Evolutionary conservation across 768 basidiomycete genomes (phyloP).

Genomic region (Bullera alba): DNA sequence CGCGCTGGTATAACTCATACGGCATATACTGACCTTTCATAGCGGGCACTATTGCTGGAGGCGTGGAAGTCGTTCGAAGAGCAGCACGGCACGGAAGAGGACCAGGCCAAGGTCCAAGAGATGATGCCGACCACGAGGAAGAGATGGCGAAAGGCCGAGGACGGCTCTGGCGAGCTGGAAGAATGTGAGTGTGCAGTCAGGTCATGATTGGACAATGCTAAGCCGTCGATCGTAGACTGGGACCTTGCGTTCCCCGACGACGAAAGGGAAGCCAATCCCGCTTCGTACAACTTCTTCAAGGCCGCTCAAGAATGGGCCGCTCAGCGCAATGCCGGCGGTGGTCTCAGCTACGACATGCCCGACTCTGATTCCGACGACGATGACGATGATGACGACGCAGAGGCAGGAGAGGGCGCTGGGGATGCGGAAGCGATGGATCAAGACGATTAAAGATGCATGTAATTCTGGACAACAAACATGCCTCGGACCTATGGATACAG

Average conservation of each 20-base stretch:
- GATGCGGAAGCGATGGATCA: slow-evolving; percentile 10
- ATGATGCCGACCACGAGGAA: slow-evolving; percentile 92
- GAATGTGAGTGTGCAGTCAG: slow-evolving; percentile 56
- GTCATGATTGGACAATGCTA: too few relatives aligned
- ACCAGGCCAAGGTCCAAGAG: slow-evolving; percentile 72
- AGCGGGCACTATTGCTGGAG: slow-evolving; percentile 87
- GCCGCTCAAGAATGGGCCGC: slow-evolving; percentile 81
- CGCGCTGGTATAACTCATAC: not conserved
- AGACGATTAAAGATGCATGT: slow-evolving; percentile 1
- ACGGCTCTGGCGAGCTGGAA: slow-evolving; percentile 71
- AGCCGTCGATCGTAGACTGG: slow-evolving; percentile 59
- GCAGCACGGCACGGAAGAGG: slow-evolving; percentile 62
- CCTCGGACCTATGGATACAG: too few relatives aligned
- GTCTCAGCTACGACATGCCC: slow-evolving; percentile 37
- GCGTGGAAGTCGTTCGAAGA: slow-evolving; percentile 95
- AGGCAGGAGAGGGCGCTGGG: slow-evolving; percentile 10
- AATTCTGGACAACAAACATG: too few relatives aligned
- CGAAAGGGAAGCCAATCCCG: slow-evolving; percentile 84
- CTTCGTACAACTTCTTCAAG: slow-evolving; percentile 90
- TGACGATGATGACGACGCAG: slow-evolving; percentile 38
- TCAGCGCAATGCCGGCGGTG: slow-evolving; percentile 31
- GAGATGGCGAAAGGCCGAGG: slow-evolving; percentile 74
- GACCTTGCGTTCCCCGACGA: slow-evolving; percentile 95
- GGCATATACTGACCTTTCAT: slow-evolving; percentile 5
- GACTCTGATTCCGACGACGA: slow-evolving; percentile 30